Evolutionary conservation across 805 yeast species (phyloP).

Genomic region (Isabelozyma gotoi): DNA sequence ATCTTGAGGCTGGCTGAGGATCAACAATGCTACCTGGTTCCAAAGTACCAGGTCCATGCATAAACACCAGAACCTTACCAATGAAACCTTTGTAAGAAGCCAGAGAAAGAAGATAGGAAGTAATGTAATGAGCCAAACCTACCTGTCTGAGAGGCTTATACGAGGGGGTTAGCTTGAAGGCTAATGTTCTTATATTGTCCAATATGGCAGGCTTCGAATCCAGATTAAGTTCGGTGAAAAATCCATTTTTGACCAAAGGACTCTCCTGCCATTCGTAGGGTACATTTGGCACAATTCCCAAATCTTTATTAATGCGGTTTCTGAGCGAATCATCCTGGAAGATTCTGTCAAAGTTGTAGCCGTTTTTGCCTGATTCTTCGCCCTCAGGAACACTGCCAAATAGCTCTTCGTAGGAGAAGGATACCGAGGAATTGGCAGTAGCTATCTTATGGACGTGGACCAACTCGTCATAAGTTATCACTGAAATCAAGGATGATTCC

Average conservation of each 20-base stretch:
- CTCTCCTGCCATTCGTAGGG: slow-evolving; percentile 9
- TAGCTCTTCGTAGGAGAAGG: slow-evolving; percentile 5
- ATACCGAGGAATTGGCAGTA: background rate
- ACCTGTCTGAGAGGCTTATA: slow-evolving; percentile 33
- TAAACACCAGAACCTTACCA: slow-evolving; percentile 29
- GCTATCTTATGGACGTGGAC: slow-evolving; percentile 21
- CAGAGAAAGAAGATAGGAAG: slow-evolving; percentile 18
- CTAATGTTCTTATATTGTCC: slow-evolving; percentile 5
- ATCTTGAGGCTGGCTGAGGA: slow-evolving; percentile 6
- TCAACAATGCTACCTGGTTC: slow-evolving; percentile 36
- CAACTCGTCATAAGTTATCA: slow-evolving; percentile 28
- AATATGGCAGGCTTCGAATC: slow-evolving; percentile 7
- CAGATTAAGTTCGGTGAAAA: slow-evolving; percentile 8
- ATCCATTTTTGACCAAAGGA: slow-evolving; percentile 7
- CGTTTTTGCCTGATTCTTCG: background rate
- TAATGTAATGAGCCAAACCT: slow-evolving; percentile 32
- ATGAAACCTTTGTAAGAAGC: slow-evolving; percentile 17
- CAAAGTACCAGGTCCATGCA: slow-evolving; percentile 39
- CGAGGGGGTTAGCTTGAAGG: slow-evolving; percentile 22
- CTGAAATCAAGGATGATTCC: slow-evolving; percentile 14
- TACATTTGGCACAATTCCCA: slow-evolving; percentile 3
- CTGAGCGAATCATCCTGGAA: slow-evolving; percentile 3
- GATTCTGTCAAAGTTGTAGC: background rate
- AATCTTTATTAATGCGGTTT: slow-evolving; percentile 1
- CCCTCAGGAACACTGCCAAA: no score